Conservation (phyloP, 495 filamentous ascomycete genomes). For the Penicillium psychrofluorescens region DNA sequence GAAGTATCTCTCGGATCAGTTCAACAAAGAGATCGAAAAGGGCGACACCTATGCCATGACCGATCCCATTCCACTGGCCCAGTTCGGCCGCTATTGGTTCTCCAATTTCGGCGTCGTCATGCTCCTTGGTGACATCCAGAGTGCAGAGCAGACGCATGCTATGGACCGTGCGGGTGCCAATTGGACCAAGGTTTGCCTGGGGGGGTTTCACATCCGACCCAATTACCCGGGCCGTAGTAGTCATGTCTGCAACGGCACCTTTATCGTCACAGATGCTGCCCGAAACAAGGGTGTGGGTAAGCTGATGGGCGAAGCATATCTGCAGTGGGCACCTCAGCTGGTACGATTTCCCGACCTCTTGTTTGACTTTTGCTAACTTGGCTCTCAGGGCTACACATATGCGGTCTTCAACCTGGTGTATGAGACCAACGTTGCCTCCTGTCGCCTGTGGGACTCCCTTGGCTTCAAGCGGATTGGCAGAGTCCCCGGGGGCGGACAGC, state of each 20-base stretch:
- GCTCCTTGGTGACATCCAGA: slow-evolving; percentile 75
- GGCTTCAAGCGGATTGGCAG: slow-evolving; percentile 95
- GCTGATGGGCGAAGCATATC: slow-evolving; percentile 87
- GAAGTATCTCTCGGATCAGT: slow-evolving; percentile 72
- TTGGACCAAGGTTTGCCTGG: slow-evolving; percentile 81
- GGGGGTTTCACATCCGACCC: slow-evolving; percentile 94
- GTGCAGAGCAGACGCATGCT: slow-evolving; percentile 48
- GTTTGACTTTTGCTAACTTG: background rate
- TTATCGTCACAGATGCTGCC: slow-evolving; percentile 83
- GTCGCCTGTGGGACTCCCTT: slow-evolving; percentile 94
- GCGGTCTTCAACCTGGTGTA: slow-evolving; percentile 98
- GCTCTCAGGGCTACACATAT: slow-evolving; percentile 74
- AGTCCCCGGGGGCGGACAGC: slow-evolving; percentile 78
- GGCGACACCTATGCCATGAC: slow-evolving; percentile 96
- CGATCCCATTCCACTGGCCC: slow-evolving; percentile 62
- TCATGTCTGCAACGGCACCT: slow-evolving; percentile 94
- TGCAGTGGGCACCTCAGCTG: slow-evolving; percentile 90
- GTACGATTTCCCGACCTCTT: slow-evolving; percentile 32
- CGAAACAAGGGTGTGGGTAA: slow-evolving; percentile 87
- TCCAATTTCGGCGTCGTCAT: slow-evolving; percentile 91
- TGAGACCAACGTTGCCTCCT: slow-evolving; percentile 93
- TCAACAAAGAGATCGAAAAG: slow-evolving; percentile 91
- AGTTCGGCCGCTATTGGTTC: slow-evolving; percentile 90
- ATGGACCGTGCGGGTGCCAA: slow-evolving; percentile 55
- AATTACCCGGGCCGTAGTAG: slow-evolving; percentile 96